These are phyloP conservation scores for Oryza officinalis DNA, from an alignment of 176 grass and related monocot species.

Conservation along the genomic window DNA sequence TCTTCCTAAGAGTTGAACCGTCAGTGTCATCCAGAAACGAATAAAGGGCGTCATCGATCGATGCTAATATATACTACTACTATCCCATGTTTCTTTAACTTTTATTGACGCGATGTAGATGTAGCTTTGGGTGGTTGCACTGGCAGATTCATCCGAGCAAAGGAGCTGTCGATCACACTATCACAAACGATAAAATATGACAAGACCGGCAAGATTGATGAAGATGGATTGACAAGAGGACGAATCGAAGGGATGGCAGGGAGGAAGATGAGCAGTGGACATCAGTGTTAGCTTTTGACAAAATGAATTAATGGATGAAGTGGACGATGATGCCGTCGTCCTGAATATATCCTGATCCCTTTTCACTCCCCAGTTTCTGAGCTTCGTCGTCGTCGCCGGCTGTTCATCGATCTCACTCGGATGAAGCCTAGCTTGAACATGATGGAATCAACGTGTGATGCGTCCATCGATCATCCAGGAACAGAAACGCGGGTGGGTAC, in stretches of 20 bases:
- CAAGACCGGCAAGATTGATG: neutral
- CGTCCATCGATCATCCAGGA: neutral
- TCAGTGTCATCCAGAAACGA: neutral
- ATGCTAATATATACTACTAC: neutral
- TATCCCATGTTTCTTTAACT: neutral
- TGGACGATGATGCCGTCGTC: neutral
- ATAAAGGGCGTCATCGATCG: neutral
- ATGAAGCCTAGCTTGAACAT: neutral
- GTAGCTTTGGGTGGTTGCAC: neutral
- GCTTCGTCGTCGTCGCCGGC: neutral
- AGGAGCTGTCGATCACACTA: neutral
- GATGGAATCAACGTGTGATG: neutral
- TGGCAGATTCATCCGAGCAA: neutral
- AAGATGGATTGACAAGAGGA: neutral
- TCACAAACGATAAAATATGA: neutral
- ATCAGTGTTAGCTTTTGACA: neutral
- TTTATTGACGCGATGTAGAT: neutral
- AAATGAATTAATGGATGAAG: neutral
- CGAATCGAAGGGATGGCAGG: neutral
- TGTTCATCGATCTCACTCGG: neutral
- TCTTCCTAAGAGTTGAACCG: neutral
- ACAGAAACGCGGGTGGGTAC: neutral
- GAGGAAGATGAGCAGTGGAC: neutral
- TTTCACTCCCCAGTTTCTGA: neutral
- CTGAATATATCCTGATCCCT: neutral